Evolutionary conservation across 2,329 filamentous ascomycete genomes (phyloP).

Genomic region (Corinectria fuckeliana): DNA sequence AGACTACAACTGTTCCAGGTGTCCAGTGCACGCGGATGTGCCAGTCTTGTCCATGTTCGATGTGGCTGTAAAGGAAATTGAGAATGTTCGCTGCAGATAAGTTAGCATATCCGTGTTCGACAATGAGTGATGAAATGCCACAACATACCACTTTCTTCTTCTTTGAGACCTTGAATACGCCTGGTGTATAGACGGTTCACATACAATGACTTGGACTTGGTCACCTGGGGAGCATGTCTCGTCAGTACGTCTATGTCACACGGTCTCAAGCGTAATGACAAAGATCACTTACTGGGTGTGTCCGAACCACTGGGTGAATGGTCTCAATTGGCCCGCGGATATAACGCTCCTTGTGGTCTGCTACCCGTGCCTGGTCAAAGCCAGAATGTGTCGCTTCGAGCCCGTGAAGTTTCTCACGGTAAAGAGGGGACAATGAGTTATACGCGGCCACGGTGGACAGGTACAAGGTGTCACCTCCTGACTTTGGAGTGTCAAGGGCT

Average conservation of each 20-base stretch:
- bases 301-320: slow-evolving; percentile 56
- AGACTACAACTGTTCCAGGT: slow-evolving; percentile 67
- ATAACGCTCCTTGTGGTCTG: neutral
- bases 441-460: slow-evolving; percentile 8
- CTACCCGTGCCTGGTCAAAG: slow-evolving; percentile 4
- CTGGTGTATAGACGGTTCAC: slow-evolving; percentile 70
- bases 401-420: slow-evolving; percentile 7
- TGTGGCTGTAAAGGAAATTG: slow-evolving; percentile 72
- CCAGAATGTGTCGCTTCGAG: slow-evolving; percentile 11
- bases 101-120: too few species aligned
- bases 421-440: neutral
- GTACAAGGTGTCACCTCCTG: slow-evolving; percentile 17
- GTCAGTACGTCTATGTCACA: slow-evolving; percentile 51
- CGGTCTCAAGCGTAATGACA: neutral
- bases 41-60: slow-evolving; percentile 68
- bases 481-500: neutral
- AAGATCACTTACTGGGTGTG: slow-evolving; percentile 43
- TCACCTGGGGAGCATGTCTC: slow-evolving; percentile 49
- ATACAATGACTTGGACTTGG: slow-evolving; percentile 59
- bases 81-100: slow-evolving; percentile 41
- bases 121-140: too few species aligned
- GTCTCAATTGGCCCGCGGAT: slow-evolving; percentile 40
- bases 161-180: slow-evolving; percentile 69
- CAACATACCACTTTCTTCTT: slow-evolving; percentile 70
- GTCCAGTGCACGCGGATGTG: slow-evolving; percentile 69